A percentile compares a stretch with the other conserved stretches of the same genome.
Conservation (phyloP, 1,284 basidiomycete genomes). For the Singerocomus inundabilis region DNA sequence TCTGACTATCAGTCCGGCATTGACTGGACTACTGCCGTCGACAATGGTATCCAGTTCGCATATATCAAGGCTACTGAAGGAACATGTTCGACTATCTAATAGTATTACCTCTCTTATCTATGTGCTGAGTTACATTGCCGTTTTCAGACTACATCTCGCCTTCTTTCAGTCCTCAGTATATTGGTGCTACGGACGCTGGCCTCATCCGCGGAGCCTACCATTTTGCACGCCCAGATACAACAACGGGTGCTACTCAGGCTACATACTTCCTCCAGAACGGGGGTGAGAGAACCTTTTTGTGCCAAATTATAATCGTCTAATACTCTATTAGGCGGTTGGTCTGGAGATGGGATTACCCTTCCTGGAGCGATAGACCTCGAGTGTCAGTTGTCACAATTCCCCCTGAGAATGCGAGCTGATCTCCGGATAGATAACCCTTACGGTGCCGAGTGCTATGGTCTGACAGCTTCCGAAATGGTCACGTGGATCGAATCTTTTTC, state of each 20-base stretch:
- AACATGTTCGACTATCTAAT: constrained; percentile 39
- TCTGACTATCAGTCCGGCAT: constrained; percentile 53
- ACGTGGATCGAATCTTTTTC: constrained; percentile 64
- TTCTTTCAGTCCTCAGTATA: constrained; percentile 44
- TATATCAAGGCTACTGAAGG: constrained; percentile 75
- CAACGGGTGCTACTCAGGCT: constrained; percentile 48
- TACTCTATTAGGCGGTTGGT: constrained; percentile 49
- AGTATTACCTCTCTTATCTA: background rate
- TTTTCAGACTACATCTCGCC: constrained; percentile 33
- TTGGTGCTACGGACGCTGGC: constrained; percentile 45
- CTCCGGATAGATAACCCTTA: constrained; percentile 43
- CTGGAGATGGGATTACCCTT: constrained; percentile 56
- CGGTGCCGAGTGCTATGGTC: constrained; percentile 55
- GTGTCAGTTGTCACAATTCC: constrained; percentile 36
- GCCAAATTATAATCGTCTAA: background rate
- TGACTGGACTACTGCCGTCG: constrained; percentile 52
- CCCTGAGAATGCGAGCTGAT: background rate
- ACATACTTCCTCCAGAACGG: constrained; percentile 58
- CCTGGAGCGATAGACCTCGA: constrained; percentile 68
- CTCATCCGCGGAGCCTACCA: constrained; percentile 55
- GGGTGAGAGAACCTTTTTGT: constrained; percentile 36
- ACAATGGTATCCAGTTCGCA: constrained; percentile 58
- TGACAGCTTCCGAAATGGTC: constrained; percentile 55
- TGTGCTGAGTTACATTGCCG: background rate
- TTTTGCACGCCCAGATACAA: constrained; percentile 46